Conservation (phyloP, 768 basidiomycete genomes). For the Royoungia palumana region DNA sequence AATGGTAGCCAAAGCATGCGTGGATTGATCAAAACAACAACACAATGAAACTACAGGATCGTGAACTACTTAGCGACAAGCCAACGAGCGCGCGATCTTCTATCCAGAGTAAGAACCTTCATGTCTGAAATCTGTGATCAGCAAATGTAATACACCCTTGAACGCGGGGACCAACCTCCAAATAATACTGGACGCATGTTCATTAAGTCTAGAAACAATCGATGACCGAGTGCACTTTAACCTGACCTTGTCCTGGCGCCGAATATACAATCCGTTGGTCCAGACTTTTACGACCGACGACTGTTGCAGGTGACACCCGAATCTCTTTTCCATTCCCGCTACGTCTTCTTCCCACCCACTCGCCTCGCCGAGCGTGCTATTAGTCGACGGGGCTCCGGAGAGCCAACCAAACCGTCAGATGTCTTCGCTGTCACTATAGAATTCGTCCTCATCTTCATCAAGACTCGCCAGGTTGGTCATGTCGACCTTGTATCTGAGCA, state of each 20-base stretch:
- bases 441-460: constrained; percentile 83
- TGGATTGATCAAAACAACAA: constrained; percentile 27
- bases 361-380: constrained; percentile 69
- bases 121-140: constrained; percentile 11
- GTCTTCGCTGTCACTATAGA: constrained; percentile 71
- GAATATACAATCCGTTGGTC: constrained; percentile 4
- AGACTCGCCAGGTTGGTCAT: constrained; percentile 72
- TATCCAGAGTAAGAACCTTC: constrained; percentile 10
- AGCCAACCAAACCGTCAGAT: constrained; percentile 89
- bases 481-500: constrained; percentile 97
- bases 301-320: constrained; percentile 7
- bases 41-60: constrained; percentile 27
- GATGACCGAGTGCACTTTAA: constrained; percentile 3
- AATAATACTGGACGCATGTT: constrained; percentile 14
- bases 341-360: constrained; percentile 28
- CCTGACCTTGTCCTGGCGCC: constrained; percentile 9
- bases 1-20: neutral
- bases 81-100: constrained; percentile 9
- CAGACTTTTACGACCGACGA: neutral
- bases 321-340: constrained; percentile 1
- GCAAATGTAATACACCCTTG: neutral
- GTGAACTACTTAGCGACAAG: constrained; percentile 26
- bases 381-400: constrained; percentile 69
- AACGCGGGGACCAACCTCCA: constrained; percentile 16
- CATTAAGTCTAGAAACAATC: constrained; percentile 11